phyloP scores from a whole-genome alignment of 176 grass and related monocot species.

The Otatea glauca region DNA sequence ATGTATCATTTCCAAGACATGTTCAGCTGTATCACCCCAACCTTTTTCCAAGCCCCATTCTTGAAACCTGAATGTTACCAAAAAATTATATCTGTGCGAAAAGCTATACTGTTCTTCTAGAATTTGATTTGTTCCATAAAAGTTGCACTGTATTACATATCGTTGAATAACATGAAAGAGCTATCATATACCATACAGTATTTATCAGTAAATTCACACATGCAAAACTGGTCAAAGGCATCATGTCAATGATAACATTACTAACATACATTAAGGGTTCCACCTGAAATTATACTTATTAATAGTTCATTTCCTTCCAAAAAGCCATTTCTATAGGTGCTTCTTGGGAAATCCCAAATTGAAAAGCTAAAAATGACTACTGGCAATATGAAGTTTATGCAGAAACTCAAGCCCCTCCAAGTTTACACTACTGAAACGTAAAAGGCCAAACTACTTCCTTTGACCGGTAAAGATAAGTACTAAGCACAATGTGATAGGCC shows the following conservation, averaged over 20 bases:
- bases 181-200: not conserved
- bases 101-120: not conserved
- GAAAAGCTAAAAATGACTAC: not conserved
- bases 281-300: not conserved
- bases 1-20: slow-evolving; percentile 93
- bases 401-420: not conserved
- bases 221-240: not conserved
- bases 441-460: not conserved
- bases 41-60: slow-evolving; percentile 98
- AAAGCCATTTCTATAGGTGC: not conserved
- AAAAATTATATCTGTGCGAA: slow-evolving; percentile 11
- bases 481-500: not conserved
- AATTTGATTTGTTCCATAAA: not conserved
- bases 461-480: not conserved
- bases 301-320: not conserved
- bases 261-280: not conserved
- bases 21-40: slow-evolving; percentile 89
- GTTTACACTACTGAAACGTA: not conserved
- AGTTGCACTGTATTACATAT: not conserved
- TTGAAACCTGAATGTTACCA: slow-evolving; percentile 75
- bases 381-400: not conserved
- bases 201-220: not conserved
- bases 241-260: not conserved
- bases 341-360: not conserved
- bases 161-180: not conserved